A percentile compares a stretch with the other conserved stretches of the same genome.
These are phyloP conservation scores for Mrakia frigida DNA, from an alignment of 768 basidiomycete genomes.

Conservation along the genomic window DNA sequence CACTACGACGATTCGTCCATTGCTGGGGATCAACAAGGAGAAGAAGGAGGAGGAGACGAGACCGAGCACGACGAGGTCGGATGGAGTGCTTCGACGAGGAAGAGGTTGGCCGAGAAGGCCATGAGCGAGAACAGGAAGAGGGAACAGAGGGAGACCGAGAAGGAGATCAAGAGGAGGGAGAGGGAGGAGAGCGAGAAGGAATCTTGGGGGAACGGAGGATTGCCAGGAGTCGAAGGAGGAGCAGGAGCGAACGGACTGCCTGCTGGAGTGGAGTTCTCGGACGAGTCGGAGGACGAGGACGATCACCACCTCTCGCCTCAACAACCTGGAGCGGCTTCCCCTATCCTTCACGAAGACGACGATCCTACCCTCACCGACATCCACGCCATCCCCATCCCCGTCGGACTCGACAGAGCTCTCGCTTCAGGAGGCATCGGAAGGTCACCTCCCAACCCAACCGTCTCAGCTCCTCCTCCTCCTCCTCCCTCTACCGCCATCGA, in stretches of 20 bases:
- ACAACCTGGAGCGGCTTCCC: not conserved
- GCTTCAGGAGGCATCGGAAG: not conserved
- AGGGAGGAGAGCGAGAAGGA: conserved; percentile 35
- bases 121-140: conserved; percentile 43
- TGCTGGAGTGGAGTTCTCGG: conserved; percentile 46
- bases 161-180: conserved; percentile 34
- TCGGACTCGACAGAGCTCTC: not conserved
- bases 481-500: not conserved
- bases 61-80: conserved; percentile 38
- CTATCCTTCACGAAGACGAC: not conserved
- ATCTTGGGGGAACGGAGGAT: conserved; percentile 31
- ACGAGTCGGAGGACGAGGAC: conserved; percentile 51
- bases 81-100: conserved; percentile 38
- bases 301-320: conserved; percentile 32
- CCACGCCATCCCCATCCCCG: conserved; percentile 1
- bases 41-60: conserved; percentile 36
- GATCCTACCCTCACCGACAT: not conserved
- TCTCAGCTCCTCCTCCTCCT: too few relatives aligned
- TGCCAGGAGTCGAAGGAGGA: too few relatives aligned
- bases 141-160: conserved; percentile 37
- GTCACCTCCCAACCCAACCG: not conserved
- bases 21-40: conserved; percentile 51
- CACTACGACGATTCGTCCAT: conserved; percentile 22
- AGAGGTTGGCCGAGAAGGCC: conserved; percentile 46
- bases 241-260: too few relatives aligned